Evolutionary conservation across 352 stramenopile species (phyloP).

Genomic region (Phytophthora pini): DNA sequence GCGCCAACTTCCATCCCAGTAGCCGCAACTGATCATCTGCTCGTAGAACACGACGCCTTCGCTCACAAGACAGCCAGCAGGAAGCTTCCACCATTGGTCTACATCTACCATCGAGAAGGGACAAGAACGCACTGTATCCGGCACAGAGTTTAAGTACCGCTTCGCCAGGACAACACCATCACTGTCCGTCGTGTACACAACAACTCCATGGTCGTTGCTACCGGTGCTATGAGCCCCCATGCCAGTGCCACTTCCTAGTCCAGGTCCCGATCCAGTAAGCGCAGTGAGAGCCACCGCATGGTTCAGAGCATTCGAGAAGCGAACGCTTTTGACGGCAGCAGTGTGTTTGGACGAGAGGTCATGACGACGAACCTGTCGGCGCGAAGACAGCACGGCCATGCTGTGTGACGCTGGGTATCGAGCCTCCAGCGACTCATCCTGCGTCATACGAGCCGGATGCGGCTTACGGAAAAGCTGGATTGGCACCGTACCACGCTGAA

Average conservation of each 20-base stretch:
- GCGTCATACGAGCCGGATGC: constrained; percentile 73
- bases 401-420: constrained; percentile 78
- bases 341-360: constrained; percentile 80
- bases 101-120: constrained; percentile 85
- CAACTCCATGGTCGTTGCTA: constrained; percentile 61
- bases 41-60: constrained; percentile 89
- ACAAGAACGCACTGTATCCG: constrained; percentile 69
- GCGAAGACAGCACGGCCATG: constrained; percentile 76
- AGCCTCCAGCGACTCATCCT: constrained; percentile 76
- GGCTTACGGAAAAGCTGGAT: constrained; percentile 83
- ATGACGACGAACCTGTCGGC: constrained; percentile 81
- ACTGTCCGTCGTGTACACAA: constrained; percentile 85
- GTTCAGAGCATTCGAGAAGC: constrained; percentile 82
- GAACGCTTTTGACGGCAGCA: constrained; percentile 69
- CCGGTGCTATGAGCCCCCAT: constrained; percentile 75
- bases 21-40: constrained; percentile 90
- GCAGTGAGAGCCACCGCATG: constrained; percentile 58
- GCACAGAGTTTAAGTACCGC: constrained; percentile 73
- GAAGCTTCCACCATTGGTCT: constrained; percentile 89
- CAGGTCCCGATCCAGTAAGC: constrained; percentile 47
- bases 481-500: constrained; percentile 77
- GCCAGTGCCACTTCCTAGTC: constrained; percentile 70
- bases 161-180: constrained; percentile 82
- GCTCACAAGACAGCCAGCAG: constrained; percentile 70
- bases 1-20: constrained; percentile 89